Conservation (phyloP, 2,329 filamentous ascomycete genomes). For the Pseudopithomyces chartarum region DNA sequence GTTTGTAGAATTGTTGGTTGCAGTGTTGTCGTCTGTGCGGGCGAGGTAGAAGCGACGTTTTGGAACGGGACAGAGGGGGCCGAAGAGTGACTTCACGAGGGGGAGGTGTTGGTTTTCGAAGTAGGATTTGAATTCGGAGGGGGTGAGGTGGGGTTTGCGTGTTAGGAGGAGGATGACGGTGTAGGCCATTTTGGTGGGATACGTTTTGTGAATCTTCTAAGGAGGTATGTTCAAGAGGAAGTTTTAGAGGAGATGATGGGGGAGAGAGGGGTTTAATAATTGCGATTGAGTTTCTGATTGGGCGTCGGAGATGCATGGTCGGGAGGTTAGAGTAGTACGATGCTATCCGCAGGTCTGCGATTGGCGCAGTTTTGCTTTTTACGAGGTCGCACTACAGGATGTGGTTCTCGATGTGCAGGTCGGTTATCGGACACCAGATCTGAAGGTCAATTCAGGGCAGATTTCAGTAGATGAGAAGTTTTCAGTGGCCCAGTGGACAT, state of each 20-base stretch:
- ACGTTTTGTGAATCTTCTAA: too few species aligned
- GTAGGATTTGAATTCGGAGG: slow-evolving; percentile 32
- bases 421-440: too few species aligned
- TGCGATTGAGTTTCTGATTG: too few species aligned
- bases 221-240: too few species aligned
- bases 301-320: background rate
- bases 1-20: slow-evolving; percentile 8
- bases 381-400: background rate
- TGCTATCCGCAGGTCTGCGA: background rate
- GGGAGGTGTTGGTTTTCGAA: slow-evolving; percentile 36
- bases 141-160: slow-evolving; percentile 23
- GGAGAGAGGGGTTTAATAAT: too few species aligned
- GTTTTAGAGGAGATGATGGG: too few species aligned
- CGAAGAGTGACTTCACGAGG: slow-evolving; percentile 24
- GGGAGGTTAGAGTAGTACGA: background rate
- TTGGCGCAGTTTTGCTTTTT: background rate
- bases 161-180: slow-evolving; percentile 33
- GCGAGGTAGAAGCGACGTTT: slow-evolving; percentile 35
- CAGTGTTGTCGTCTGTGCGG: slow-evolving; percentile 30
- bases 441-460: too few species aligned
- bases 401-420: too few species aligned
- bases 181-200: slow-evolving; percentile 29
- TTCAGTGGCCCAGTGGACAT: too few species aligned
- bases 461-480: too few species aligned
- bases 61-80: slow-evolving; percentile 21